Percentiles rank a stretch among this genome's conserved stretches.
Evolutionary conservation across 768 basidiomycete genomes (phyloP).

Genomic region (Tulasnella sp.): DNA sequence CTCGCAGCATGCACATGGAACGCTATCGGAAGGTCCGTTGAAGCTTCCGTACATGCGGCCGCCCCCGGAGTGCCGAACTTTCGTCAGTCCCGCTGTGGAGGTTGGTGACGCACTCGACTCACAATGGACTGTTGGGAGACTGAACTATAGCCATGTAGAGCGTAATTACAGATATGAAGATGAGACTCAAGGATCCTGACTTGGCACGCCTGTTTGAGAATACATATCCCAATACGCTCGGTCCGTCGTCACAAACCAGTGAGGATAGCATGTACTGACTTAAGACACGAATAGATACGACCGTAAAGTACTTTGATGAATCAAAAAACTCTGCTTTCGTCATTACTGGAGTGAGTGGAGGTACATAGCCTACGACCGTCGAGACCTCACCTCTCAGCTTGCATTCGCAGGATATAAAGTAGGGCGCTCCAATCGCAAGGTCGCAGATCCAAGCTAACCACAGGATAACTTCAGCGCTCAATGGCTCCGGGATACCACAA

Average conservation of each 20-base stretch:
- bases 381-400: no score
- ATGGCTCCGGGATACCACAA: slow-evolving; percentile 74
- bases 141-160: slow-evolving; percentile 32
- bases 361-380: background rate
- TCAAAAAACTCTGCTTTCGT: slow-evolving; percentile 65
- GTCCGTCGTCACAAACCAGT: slow-evolving; percentile 28
- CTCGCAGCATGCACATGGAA: background rate
- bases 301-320: slow-evolving; percentile 66
- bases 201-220: slow-evolving; percentile 71
- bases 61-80: slow-evolving; percentile 48
- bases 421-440: slow-evolving; percentile 26
- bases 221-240: slow-evolving; percentile 71
- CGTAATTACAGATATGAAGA: slow-evolving; percentile 65
- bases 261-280: background rate
- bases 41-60: slow-evolving; percentile 1
- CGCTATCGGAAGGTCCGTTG: background rate
- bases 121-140: no score
- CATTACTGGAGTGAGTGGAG: slow-evolving; percentile 52
- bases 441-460: background rate
- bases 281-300: slow-evolving; percentile 46
- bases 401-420: slow-evolving; percentile 61
- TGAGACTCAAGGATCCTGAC: slow-evolving; percentile 62
- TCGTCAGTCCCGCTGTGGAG: slow-evolving; percentile 65
- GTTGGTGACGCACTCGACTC: no score
- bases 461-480: slow-evolving; percentile 43